Evolutionary conservation across 306 rosid species (phyloP).

Genomic region (Carpinus viminea): DNA sequence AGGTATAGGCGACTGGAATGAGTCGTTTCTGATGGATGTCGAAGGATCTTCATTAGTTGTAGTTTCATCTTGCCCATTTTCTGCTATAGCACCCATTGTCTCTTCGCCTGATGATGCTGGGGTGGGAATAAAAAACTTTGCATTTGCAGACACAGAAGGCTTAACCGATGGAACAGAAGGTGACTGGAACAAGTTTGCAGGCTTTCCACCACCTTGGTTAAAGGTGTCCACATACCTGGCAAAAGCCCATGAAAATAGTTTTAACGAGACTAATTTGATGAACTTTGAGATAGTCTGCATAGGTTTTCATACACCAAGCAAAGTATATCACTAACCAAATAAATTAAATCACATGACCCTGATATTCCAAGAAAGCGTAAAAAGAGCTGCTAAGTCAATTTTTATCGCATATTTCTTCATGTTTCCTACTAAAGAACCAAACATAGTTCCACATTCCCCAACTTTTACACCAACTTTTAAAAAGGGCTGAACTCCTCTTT

Average conservation of each 20-base stretch:
- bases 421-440: neutral
- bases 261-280: neutral
- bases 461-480: neutral
- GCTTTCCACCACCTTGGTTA: slow-evolving; percentile 74
- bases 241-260: slow-evolving; percentile 23
- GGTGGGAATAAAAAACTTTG: slow-evolving; percentile 79
- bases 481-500: neutral
- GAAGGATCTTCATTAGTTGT: slow-evolving; percentile 42
- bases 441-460: neutral
- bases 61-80: slow-evolving; percentile 60
- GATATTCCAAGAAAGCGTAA: neutral
- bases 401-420: neutral
- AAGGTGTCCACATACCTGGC: slow-evolving; percentile 93
- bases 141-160: slow-evolving; percentile 58
- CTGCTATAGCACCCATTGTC: slow-evolving; percentile 57
- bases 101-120: slow-evolving; percentile 51
- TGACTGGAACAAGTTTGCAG: slow-evolving; percentile 68
- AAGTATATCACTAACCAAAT: neutral
- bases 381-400: neutral
- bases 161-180: slow-evolving; percentile 67
- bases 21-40: slow-evolving; percentile 44
- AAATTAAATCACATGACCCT: neutral
- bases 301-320: neutral
- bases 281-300: neutral
- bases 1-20: slow-evolving; percentile 42